Evolutionary conservation across 495 filamentous ascomycete species (phyloP).

Genomic region (Xylaria castorea): DNA sequence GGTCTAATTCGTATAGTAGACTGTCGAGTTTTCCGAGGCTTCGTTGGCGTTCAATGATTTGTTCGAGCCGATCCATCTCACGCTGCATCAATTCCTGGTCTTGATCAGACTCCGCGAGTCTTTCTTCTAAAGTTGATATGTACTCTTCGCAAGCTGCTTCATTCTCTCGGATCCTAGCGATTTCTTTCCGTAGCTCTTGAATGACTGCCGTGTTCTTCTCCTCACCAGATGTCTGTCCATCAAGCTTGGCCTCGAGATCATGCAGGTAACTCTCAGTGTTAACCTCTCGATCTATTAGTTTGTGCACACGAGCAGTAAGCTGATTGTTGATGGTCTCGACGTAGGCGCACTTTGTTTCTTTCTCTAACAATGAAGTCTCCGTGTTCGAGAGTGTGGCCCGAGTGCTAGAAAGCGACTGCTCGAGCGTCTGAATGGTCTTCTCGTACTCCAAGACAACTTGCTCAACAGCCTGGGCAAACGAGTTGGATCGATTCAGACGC

Average conservation of each 20-base stretch:
- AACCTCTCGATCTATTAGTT: slow-evolving; percentile 85
- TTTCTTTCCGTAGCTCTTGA: slow-evolving; percentile 87
- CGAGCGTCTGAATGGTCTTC: slow-evolving; percentile 94
- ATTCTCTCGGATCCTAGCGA: slow-evolving; percentile 86
- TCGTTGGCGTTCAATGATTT: slow-evolving; percentile 93
- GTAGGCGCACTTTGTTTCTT: slow-evolving; percentile 90
- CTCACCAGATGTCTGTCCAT: slow-evolving; percentile 88
- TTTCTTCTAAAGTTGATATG: slow-evolving; percentile 95
- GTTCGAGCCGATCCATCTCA: slow-evolving; percentile 91
- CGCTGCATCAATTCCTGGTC: slow-evolving; percentile 96
- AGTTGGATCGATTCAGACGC: slow-evolving; percentile 89
- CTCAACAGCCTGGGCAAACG: slow-evolving; percentile 93
- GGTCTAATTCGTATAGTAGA: slow-evolving; percentile 87
- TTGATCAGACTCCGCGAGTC: slow-evolving; percentile 93
- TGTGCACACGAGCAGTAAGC: slow-evolving; percentile 85
- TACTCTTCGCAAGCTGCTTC: slow-evolving; percentile 92
- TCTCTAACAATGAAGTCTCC: slow-evolving; percentile 87
- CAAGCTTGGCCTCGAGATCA: slow-evolving; percentile 86
- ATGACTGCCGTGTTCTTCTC: slow-evolving; percentile 89
- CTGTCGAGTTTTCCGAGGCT: slow-evolving; percentile 94
- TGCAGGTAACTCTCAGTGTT: slow-evolving; percentile 91
- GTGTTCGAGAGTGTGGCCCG: slow-evolving; percentile 80
- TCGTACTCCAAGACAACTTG: slow-evolving; percentile 97
- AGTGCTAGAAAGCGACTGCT: slow-evolving; percentile 90
- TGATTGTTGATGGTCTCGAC: slow-evolving; percentile 90